phyloP scores from a whole-genome alignment of 2,329 filamentous ascomycete species.

The Colletotrichum tofieldiae region DNA sequence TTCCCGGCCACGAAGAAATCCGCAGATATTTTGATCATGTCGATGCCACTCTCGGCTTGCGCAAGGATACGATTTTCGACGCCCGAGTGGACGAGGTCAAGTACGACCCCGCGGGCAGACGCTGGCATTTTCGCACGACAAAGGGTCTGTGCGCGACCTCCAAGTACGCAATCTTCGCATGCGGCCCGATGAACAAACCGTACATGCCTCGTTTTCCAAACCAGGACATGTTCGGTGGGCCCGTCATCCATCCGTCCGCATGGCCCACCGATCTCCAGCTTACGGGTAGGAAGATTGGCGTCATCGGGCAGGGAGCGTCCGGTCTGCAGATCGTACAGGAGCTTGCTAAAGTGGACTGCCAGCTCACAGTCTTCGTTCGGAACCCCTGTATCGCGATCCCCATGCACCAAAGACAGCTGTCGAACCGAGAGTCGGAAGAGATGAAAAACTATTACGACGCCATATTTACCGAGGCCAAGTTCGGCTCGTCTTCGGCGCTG shows the following conservation, averaged over 20 bases:
- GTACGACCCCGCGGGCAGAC: conserved; percentile 54
- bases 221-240: conserved; percentile 50
- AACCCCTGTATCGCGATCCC: conserved; percentile 72
- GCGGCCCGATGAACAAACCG: conserved; percentile 62
- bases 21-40: conserved; percentile 63
- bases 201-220: conserved; percentile 56
- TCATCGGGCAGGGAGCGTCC: conserved; percentile 6
- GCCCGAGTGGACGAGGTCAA: conserved; percentile 58
- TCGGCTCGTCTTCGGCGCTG: conserved; percentile 1
- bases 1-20: conserved; percentile 57
- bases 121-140: conserved; percentile 62
- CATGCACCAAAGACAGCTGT: conserved; percentile 66
- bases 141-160: conserved; percentile 55
- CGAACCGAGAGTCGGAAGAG: conserved; percentile 61
- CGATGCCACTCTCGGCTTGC: conserved; percentile 58
- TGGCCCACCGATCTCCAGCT: conserved; percentile 45
- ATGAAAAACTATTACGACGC: conserved; percentile 53
- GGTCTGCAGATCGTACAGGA: conserved; percentile 22
- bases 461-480: conserved; percentile 55
- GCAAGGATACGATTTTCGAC: conserved; percentile 61
- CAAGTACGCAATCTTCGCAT: conserved; percentile 61
- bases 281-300: conserved; percentile 17
- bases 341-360: conserved; percentile 51
- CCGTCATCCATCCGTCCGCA: conserved; percentile 48
- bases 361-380: conserved; percentile 66